These are phyloP conservation scores for Fragaria ananassa DNA, from an alignment of 306 rosid genomes.

Conservation along the genomic window DNA sequence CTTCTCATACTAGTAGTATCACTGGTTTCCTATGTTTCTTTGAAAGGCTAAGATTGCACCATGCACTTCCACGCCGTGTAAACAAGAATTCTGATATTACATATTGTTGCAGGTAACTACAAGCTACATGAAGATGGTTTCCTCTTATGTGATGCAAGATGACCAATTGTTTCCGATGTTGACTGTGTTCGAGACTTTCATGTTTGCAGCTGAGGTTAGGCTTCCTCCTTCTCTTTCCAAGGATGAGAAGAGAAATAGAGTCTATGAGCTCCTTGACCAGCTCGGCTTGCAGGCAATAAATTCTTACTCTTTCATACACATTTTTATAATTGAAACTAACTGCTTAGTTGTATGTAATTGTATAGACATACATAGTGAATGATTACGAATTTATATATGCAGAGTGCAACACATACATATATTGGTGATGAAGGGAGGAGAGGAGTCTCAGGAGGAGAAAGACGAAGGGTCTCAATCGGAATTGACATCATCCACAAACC, in stretches of 20 bases:
- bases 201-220: constrained; percentile 92
- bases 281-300: constrained; percentile 64
- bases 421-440: constrained; percentile 82
- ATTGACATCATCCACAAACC: constrained; percentile 84
- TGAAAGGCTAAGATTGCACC: not conserved
- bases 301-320: not conserved
- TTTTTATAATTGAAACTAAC: not conserved
- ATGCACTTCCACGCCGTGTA: not conserved
- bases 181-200: constrained; percentile 78
- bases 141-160: constrained; percentile 97
- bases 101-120: constrained; percentile 52
- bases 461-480: constrained; percentile 82
- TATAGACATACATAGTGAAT: not conserved
- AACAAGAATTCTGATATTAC: not conserved
- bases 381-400: constrained; percentile 17
- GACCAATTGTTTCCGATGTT: constrained; percentile 86
- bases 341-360: not conserved
- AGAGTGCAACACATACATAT: constrained; percentile 73
- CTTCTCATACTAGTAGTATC: not conserved
- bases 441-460: constrained; percentile 91
- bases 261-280: constrained; percentile 63
- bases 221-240: constrained; percentile 73
- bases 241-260: constrained; percentile 65
- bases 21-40: not conserved
- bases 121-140: constrained; percentile 87